A percentile compares a stretch with the other conserved stretches of the same genome.
phyloP scores from a whole-genome alignment of 805 yeast genomes.

The Ogataea thermomethanolica region DNA sequence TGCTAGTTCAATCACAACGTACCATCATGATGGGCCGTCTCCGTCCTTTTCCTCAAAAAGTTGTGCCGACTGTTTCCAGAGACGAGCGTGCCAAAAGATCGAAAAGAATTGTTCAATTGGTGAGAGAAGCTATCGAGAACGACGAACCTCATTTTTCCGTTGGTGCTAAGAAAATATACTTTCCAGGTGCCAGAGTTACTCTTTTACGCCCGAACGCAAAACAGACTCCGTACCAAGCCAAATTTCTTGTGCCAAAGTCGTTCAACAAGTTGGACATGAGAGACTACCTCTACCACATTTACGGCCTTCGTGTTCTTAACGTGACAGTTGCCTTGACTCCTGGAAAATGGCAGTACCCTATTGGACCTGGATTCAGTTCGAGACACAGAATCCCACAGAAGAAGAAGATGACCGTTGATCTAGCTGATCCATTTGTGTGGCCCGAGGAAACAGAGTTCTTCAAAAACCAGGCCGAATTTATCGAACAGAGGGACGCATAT shows the following conservation, averaged over 20 bases:
- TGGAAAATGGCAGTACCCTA: conserved; percentile 56
- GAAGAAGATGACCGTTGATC: conserved; percentile 95
- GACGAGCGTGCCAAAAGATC: conserved; percentile 26
- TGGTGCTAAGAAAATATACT: conserved; percentile 73
- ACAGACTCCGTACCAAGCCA: conserved; percentile 96
- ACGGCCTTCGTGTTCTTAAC: conserved; percentile 85
- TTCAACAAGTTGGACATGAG: conserved; percentile 93
- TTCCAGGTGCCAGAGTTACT: conserved; percentile 82
- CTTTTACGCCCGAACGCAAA: conserved; percentile 90
- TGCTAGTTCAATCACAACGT: conserved; percentile 18
- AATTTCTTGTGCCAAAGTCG: conserved; percentile 88
- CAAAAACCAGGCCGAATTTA: conserved; percentile 31
- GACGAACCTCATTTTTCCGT: conserved; percentile 78
- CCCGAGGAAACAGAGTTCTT: conserved; percentile 54
- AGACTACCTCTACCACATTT: conserved; percentile 87
- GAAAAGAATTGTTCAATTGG: conserved; percentile 27
- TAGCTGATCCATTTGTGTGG: conserved; percentile 96
- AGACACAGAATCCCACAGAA: conserved; percentile 76
- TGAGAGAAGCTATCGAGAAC: conserved; percentile 47
- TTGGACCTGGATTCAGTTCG: conserved; percentile 53
- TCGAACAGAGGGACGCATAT: conserved; percentile 48
- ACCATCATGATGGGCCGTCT: conserved; percentile 29
- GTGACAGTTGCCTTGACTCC: conserved; percentile 83
- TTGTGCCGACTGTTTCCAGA: conserved; percentile 18
- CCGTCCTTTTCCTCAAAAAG: conserved; percentile 28